These are phyloP conservation scores for Phytophthora lateralis DNA, from an alignment of 352 stramenopile genomes.

Conservation along the genomic window DNA sequence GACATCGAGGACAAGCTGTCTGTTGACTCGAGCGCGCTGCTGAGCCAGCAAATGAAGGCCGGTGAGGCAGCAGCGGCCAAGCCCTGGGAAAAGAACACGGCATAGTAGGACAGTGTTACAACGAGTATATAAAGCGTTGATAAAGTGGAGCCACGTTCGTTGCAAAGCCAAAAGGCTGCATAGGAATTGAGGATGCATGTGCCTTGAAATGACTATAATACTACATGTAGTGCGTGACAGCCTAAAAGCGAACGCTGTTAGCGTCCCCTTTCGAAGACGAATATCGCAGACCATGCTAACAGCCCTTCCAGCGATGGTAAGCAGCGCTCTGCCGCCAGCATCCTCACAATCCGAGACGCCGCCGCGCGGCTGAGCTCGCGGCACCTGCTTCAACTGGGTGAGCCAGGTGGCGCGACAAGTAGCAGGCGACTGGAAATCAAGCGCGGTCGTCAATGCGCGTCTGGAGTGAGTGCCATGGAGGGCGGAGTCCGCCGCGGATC, in stretches of 20 bases:
- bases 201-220: conserved; percentile 17
- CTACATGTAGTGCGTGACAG: too few relatives aligned
- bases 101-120: conserved; percentile 15
- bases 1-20: conserved; percentile 80
- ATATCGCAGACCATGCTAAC: neutral
- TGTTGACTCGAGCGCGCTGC: conserved; percentile 46
- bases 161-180: neutral
- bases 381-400: conserved; percentile 20
- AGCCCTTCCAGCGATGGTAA: neutral
- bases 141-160: conserved; percentile 4
- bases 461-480: neutral
- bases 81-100: conserved; percentile 53
- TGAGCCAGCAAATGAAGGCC: conserved; percentile 30
- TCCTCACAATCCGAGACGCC: conserved; percentile 13
- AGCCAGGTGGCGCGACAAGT: neutral
- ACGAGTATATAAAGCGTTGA: conserved; percentile 8
- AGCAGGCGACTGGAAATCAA: neutral
- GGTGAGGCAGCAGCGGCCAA: conserved; percentile 30
- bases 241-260: too few relatives aligned
- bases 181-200: neutral
- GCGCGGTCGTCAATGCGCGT: conserved; percentile 7
- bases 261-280: neutral
- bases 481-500: too few relatives aligned
- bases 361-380: neutral
- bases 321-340: conserved; percentile 5